Evolutionary conservation across 345 rosid species (phyloP), one percentile per base, ranked within the genome.

Genomic region (Populus deltoides): DNA sequence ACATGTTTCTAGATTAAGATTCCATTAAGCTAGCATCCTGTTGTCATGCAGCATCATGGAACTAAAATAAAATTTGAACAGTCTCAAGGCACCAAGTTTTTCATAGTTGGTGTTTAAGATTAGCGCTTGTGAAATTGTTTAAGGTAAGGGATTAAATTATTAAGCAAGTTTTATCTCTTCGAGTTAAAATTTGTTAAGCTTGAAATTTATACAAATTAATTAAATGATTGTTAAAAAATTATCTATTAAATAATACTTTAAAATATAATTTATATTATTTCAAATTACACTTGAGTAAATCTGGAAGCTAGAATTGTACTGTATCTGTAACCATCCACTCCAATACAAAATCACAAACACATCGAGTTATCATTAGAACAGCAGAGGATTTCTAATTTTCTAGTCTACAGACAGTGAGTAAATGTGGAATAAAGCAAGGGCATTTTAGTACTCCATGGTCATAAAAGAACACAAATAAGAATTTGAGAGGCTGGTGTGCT

Each of bases 341-440:
- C 75, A 12, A 17, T 18, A 29, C 15, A 27, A 65, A 25, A 59
- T 4, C 51, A 25, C 72, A 51, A 66, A 39, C 66, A 66, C 35
- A 33, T 53, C 73, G 68, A 77, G 70, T 53, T 49, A 31, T 55
- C 57, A 20, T 45, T 31, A 45, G 25, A 68, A 67, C 11, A 59
- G 39, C 27, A 39, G 70, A 72, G 43, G 70, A 22, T 63, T 63
- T 70, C 27, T 1, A 27, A 27, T 27, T 27, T 27, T 27, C 41
- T 24, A 70, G 74, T 51, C 24, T 57, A 25, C 72, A 68, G 59
- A 53, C 2, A 53, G 7, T 0, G 5, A 15, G 81, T 85, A 71
- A 82, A 79, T 65, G 53, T 69, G 68, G 55, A 39, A 18, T 17
- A 74, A 75, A 49, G 59, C 29, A 78, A 74, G 78, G 84, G 84